Base-by-base conservation (phyloP, 352 stramenopile genomes). In the Phytopythium aichiense region DNA sequence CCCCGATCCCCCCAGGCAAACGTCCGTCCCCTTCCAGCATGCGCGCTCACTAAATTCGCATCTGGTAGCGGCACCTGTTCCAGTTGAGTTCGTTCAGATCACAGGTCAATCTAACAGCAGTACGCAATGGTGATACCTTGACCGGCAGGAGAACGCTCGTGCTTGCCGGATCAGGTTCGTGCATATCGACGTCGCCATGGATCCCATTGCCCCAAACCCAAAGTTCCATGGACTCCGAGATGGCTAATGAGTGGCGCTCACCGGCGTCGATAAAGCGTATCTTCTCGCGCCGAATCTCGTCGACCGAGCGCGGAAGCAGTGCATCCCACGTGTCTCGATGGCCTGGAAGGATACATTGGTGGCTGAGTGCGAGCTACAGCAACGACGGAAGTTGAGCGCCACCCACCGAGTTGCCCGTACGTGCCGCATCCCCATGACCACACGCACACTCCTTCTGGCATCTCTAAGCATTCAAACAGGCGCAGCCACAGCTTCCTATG, bases 1-100 rank as follows among this genome's bases (percentile, higher is more conserved):
- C 81, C 79, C 81, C 80, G 69, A 66, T 93, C 84, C 3, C 84
- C 84, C 82, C 85, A 92, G 2, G 88, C 79, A 68, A 91, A 94
- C 0, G 83, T 92, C 40, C 81, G 75, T 11, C 74, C 82, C 61
- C 79, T 73, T 35, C 83, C 83, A 40, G 85, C 83, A 22, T 66
- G 66, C 1, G 76, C 77, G 35, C 76, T 81, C 23, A 91, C 67
- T 23, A 94, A 58, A 20, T 79, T 73, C 18, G 91, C 69, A 16
- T 72, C 66, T 2, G 73, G 68, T 2, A 91, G 46, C 15, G 75
- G 60, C 30, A 90, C 75, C 81, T 91, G 35, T 3, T 15, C 46
- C 40, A 16, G 7, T 30, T 22, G 15, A 37, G 9, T 48, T 9
- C 7, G 4, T 23, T 25, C 31, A 35, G 7, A 59, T 23, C 9